Evolutionary conservation across 2,329 filamentous ascomycete genomes (phyloP), one percentile per base, ranked within the genome.

Genomic region (Fusarium denticulatum): DNA sequence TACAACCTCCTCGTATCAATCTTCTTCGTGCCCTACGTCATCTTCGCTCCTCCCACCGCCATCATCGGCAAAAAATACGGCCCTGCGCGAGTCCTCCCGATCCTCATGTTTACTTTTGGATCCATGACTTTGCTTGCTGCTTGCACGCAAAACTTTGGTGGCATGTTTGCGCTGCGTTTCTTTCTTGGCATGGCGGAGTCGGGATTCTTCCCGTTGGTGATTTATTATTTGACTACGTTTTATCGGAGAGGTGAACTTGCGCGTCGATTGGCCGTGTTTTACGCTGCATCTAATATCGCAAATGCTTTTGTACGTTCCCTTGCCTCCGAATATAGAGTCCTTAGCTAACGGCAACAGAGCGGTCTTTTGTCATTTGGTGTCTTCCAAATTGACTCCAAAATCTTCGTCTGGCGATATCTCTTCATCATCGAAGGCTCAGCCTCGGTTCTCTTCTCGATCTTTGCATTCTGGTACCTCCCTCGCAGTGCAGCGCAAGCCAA

Each of bases 391-490:
- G 12, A 68, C 2, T 68, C 65, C 0, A 45, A 63, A 1, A 55
- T 68, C 11, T 63, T 68, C 1, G 65, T 63, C 2, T 68, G 65
- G 65, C 22, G 64, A 7, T 68, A 68, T 6, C 47, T 68, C 2
- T 68, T 68, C 32, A 68, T 68, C 16, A 68, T 68, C 1, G 65
- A 68, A 9, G 65, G 65, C 4, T 45, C 65, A 12, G 64, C 56
- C 1, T 68, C 65, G 2, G 65, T 68, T 0, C 56, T 68, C 14
- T 68, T 68, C 12, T 68, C 65, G 0, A 12, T 42, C 13, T 68
- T 68, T 20, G 65, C 65, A 18, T 68, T 63, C 24, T 68, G 65
- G 65, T 68, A 68, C 3, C 64, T 68, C 9, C 65, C 65, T 3
- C 56, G n/a, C 2, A 67, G 53, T 4, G 64, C 65, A 22, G 37